These are phyloP conservation scores for Ustilago shanxiensis DNA, from an alignment of 1,284 basidiomycete genomes.

Conservation along the genomic window DNA sequence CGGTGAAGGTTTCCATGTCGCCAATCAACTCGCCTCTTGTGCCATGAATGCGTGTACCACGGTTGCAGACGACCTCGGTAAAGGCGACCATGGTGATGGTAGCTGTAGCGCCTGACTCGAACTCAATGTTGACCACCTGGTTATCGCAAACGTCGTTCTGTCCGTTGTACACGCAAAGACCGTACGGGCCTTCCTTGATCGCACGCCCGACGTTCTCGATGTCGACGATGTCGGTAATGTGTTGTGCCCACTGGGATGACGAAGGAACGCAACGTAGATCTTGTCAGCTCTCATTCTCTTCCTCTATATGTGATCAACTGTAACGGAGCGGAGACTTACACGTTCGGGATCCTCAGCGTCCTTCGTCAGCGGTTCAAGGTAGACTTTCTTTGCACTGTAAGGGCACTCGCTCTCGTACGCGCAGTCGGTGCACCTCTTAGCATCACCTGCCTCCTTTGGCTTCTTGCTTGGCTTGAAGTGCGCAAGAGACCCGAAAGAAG, in stretches of 20 bases:
- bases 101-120: conserved; percentile 36
- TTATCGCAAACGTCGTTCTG: conserved; percentile 45
- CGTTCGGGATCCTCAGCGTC: conserved; percentile 32
- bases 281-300: conserved; percentile 3
- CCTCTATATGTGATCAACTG: neutral
- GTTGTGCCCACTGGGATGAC: conserved; percentile 34
- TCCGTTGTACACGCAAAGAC: conserved; percentile 42
- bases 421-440: conserved; percentile 39
- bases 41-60: conserved; percentile 37
- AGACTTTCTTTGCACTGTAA: conserved; percentile 45
- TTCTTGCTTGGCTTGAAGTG: conserved; percentile 46
- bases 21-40: conserved; percentile 42
- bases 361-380: conserved; percentile 34
- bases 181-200: conserved; percentile 41
- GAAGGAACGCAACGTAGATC: neutral
- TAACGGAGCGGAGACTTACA: conserved; percentile 13
- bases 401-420: conserved; percentile 38
- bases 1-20: conserved; percentile 39
- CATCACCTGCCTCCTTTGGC: conserved; percentile 37
- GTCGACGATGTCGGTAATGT: conserved; percentile 32
- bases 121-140: conserved; percentile 48
- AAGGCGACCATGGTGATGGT: conserved; percentile 44
- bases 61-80: conserved; percentile 45
- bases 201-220: conserved; percentile 38
- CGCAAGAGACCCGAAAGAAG: conserved; percentile 34